Evolutionary conservation across 768 basidiomycete species (phyloP).

Genomic region (Fomitopsis serialis): DNA sequence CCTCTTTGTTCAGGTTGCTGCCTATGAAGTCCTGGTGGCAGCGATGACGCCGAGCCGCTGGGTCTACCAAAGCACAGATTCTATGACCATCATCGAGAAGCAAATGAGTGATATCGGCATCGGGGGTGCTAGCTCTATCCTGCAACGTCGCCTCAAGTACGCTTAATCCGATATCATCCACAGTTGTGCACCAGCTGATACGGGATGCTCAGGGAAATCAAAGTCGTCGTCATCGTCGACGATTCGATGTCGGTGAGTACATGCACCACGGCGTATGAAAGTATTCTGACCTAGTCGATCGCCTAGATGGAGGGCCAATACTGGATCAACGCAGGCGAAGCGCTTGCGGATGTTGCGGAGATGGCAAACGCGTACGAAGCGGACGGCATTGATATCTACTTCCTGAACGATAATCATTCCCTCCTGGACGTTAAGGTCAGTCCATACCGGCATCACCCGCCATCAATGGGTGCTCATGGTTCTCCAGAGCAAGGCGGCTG

Average conservation of each 20-base stretch:
- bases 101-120: not conserved
- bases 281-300: not conserved
- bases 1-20: not conserved
- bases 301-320: not conserved
- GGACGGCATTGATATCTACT: not conserved
- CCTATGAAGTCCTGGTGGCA: not conserved
- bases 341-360: not conserved
- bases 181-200: not conserved
- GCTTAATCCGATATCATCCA: too few relatives aligned
- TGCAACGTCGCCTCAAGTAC: not conserved
- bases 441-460: not conserved
- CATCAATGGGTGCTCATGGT: not conserved
- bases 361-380: not conserved
- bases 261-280: not conserved
- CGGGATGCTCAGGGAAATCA: not conserved
- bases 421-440: not conserved
- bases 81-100: not conserved
- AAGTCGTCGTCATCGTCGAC: not conserved
- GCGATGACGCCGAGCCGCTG: not conserved
- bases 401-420: not conserved
- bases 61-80: not conserved
- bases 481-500: not conserved
- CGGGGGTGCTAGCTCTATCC: not conserved
- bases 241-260: not conserved
- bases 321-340: not conserved